Conservation (phyloP, 192 early-diverging fungal genomes). For the Paraglomus occultum region DNA sequence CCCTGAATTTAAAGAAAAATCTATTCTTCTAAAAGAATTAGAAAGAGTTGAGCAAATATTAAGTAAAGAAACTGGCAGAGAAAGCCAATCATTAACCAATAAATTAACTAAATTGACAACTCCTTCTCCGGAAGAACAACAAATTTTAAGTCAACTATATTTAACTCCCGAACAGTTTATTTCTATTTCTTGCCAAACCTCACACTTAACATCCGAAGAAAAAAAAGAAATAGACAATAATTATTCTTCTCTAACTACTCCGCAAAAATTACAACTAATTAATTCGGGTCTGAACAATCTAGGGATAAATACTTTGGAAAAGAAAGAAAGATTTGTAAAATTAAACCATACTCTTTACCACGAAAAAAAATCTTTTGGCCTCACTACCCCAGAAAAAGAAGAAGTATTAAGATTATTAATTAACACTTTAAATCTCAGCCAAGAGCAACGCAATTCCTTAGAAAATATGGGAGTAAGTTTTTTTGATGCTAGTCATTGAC, state of each 20-base stretch:
- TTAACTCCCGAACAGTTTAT: conserved; percentile 10
- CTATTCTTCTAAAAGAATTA: background rate
- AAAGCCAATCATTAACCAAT: background rate
- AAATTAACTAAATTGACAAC: background rate
- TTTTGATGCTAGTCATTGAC: conserved; percentile 6
- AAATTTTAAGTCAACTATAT: background rate
- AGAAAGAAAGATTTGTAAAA: conserved; percentile 1
- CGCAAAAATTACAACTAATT: background rate
- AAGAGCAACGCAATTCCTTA: background rate
- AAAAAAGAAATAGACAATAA: background rate
- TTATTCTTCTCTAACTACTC: background rate
- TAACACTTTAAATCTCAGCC: background rate
- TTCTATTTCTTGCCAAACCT: background rate
- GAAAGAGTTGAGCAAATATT: background rate
- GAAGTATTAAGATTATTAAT: background rate
- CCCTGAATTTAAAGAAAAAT: background rate
- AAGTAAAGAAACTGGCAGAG: no score
- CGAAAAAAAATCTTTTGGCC: background rate
- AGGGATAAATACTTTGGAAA: background rate
- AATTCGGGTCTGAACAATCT: background rate
- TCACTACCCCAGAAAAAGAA: background rate
- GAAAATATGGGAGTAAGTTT: conserved; percentile 17
- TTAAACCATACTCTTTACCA: background rate
- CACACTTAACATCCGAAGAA: background rate
- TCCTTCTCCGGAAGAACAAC: conserved; percentile 8